Percentiles rank a stretch among this genome's conserved stretches.
These are phyloP conservation scores for Bretziella fagacearum DNA, from an alignment of 2,329 filamentous ascomycete species.

Conservation along the genomic window DNA sequence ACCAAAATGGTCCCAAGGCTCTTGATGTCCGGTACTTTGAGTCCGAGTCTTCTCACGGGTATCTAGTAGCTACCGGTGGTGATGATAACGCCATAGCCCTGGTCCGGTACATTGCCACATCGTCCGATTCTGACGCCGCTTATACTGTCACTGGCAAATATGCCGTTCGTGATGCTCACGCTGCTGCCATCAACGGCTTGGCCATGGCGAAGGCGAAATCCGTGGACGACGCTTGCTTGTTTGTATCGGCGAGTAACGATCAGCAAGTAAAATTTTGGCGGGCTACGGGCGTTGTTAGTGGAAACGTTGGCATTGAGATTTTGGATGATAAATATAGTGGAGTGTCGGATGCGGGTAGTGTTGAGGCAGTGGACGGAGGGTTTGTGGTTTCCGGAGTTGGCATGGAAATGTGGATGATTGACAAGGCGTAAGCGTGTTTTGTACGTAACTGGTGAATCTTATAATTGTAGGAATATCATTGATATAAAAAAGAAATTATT, in stretches of 20 bases:
- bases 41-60: constrained; percentile 48
- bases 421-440: too few relatives aligned
- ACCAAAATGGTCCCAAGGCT: constrained; percentile 68
- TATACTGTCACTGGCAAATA: constrained; percentile 10
- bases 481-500: neutral
- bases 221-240: neutral
- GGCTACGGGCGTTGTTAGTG: constrained; percentile 18
- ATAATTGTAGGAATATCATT: neutral
- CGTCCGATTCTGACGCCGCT: neutral
- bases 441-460: neutral
- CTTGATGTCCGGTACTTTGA: constrained; percentile 33
- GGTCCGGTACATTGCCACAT: constrained; percentile 11
- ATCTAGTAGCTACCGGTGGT: constrained; percentile 55
- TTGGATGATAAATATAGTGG: constrained; percentile 37
- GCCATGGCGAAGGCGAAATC: constrained; percentile 1
- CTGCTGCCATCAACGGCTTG: constrained; percentile 51
- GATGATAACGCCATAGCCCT: constrained; percentile 67
- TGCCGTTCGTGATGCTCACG: constrained; percentile 42
- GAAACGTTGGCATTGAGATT: constrained; percentile 22
- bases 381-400: constrained; percentile 31
- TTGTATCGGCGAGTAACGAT: constrained; percentile 39
- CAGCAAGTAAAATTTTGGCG: constrained; percentile 42
- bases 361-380: constrained; percentile 25
- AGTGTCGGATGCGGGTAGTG: constrained; percentile 41
- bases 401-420: constrained; percentile 27